A percentile compares a stretch with the other conserved stretches of the same genome.
Conservation (phyloP, 345 rosid species). For the Brassica nigra region DNA sequence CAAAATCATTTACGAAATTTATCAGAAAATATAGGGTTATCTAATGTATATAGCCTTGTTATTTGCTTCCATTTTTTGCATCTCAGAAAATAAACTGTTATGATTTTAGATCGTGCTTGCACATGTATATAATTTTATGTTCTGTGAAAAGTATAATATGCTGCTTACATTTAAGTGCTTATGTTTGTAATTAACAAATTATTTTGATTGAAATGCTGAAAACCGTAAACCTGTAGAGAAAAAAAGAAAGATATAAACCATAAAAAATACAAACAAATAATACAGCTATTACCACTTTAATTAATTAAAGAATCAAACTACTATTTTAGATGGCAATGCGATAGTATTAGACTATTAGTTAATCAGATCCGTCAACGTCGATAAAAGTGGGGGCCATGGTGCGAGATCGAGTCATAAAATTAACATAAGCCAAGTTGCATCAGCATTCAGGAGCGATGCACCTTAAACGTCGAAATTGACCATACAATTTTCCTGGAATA, state of each 20-base stretch:
- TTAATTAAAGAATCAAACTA: not conserved
- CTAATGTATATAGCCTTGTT: no score
- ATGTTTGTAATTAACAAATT: not conserved
- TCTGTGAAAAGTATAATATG: not conserved
- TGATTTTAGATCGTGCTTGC: not conserved
- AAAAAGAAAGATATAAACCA: not conserved
- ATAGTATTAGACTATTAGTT: not conserved
- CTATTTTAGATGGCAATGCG: constrained; percentile 4
- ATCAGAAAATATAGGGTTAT: no score
- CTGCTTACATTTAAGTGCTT: not conserved
- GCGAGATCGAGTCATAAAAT: constrained; percentile 40
- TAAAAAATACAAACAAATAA: not conserved
- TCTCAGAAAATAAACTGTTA: no score
- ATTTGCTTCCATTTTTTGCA: no score
- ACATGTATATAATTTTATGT: not conserved
- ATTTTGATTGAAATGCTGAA: not conserved
- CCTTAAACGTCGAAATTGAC: constrained; percentile 11
- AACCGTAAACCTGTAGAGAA: not conserved
- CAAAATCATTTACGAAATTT: no score
- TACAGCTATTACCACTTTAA: not conserved
- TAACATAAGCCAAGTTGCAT: constrained; percentile 19
- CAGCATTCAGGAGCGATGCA: constrained; percentile 27
- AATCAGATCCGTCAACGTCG: constrained; percentile 11
- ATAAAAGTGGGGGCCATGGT: constrained; percentile 24
- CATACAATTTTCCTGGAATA: constrained; percentile 6